Evolutionary conservation across 192 early-diverging fungal genomes (phyloP).

Genomic region (Geosiphon pyriformis): DNA sequence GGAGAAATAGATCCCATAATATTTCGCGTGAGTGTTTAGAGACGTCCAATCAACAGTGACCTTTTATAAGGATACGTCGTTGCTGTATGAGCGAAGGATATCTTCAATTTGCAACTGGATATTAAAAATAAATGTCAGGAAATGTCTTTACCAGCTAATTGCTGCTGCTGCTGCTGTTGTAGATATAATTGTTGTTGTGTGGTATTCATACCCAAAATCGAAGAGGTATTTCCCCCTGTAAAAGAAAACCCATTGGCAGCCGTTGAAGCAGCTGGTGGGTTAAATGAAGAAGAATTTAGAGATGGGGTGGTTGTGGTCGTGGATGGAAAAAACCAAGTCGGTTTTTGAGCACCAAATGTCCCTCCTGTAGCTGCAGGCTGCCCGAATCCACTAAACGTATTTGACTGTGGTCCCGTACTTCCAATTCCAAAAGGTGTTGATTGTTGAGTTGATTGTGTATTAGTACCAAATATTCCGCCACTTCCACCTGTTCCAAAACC

Average conservation of each 20-base stretch:
- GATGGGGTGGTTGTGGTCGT: background rate
- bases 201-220: background rate
- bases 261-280: background rate
- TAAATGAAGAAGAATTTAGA: background rate
- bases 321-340: background rate
- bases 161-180: background rate
- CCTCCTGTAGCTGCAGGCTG: background rate
- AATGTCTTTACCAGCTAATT: background rate
- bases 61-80: background rate
- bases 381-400: background rate
- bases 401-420: background rate
- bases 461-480: background rate
- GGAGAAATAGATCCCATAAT: background rate
- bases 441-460: background rate
- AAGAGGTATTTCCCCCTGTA: background rate
- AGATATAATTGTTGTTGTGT: background rate
- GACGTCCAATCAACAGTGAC: background rate
- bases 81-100: too few relatives aligned
- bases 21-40: background rate
- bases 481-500: background rate
- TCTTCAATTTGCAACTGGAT: too few relatives aligned
- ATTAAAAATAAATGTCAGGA: too few relatives aligned
- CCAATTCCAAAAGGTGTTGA: too few relatives aligned
- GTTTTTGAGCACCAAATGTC: background rate
- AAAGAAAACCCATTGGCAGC: background rate